Base-by-base conservation (phyloP, 192 early-diverging fungal species). In the Lunasporangiospora selenospora region DNA sequence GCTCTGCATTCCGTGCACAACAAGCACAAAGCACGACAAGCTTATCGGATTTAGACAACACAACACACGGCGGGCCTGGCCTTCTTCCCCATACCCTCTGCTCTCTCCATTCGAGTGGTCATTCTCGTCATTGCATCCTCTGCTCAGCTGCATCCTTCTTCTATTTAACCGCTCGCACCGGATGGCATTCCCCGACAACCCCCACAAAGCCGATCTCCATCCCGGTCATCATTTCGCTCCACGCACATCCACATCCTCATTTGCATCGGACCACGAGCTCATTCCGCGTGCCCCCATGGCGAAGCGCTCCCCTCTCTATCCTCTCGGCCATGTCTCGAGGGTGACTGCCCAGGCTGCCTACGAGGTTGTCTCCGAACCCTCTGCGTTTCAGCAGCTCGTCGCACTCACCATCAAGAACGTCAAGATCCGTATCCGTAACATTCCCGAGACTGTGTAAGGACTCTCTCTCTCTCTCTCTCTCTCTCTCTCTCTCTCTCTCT, bases 321-420 rank as follows among this genome's bases (percentile, higher is more conserved):
- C 2, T n/a, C n/a, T n/a, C n/a, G n/a, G n/a, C n/a, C n/a, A n/a
- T n/a, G 21, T 37, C 27, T 45, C 73, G 36, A 21, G 55, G 3
- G 34, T 40, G n/a, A 73, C 77, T 6, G 77, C 77, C 8, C 69
- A 75, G 41, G 42, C 50, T 11, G 43, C 50, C 11, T 78, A 56
- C 47, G 29, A 67, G 39, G 77, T 78, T 24, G 23, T 38, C 31
- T 58, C 70, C 6, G 40, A 58, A 11, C 77, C 62, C 1, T 55
- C 77, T 0, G 34, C 57, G 2, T 10, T n/a, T 13, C 58, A 65
- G n/a, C 77, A 78, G 48, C 32, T 78, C 23, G 46, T 57, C 32
- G 77, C 77, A 3, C 64, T 78, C 1, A 39, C 39, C 33, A 51
- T 63, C 65, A 75, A 75, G 57, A 75, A 73, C 18, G 21, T 62